These are phyloP conservation scores for Penicillium sp. DNA, from an alignment of 2,329 filamentous ascomycete genomes.

Conservation along the genomic window DNA sequence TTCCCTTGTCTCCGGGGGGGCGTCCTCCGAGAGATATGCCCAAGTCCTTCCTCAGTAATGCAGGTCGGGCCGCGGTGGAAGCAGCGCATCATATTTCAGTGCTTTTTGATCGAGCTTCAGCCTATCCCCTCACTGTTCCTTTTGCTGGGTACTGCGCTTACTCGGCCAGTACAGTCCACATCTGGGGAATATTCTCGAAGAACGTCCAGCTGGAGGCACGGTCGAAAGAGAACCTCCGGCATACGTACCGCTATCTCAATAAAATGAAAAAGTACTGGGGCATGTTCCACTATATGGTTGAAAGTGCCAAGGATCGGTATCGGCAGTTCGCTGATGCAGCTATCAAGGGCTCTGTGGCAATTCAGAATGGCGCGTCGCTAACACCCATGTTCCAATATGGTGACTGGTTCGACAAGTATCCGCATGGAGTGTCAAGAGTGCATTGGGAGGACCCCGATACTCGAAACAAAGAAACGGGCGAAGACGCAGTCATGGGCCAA, in stretches of 20 bases:
- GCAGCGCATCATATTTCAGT: slow-evolving; percentile 85
- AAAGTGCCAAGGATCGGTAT: slow-evolving; percentile 88
- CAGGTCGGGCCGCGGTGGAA: slow-evolving; percentile 72
- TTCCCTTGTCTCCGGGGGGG: slow-evolving; percentile 65
- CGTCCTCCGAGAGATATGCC: slow-evolving; percentile 69
- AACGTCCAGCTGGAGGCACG: slow-evolving; percentile 71
- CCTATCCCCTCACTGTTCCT: slow-evolving; percentile 79
- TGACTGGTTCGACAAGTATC: slow-evolving; percentile 96
- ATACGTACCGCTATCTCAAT: slow-evolving; percentile 84
- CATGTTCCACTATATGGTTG: slow-evolving; percentile 96
- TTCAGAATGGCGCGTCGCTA: slow-evolving; percentile 39
- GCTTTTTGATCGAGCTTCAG: slow-evolving; percentile 75
- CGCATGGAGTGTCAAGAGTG: slow-evolving; percentile 80
- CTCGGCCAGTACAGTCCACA: slow-evolving; percentile 88
- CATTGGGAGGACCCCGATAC: slow-evolving; percentile 77
- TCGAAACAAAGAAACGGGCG: slow-evolving; percentile 71
- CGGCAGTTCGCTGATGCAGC: slow-evolving; percentile 80
- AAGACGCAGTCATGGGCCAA: slow-evolving; percentile 86
- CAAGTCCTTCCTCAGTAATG: slow-evolving; percentile 72
- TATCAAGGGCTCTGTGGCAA: slow-evolving; percentile 58
- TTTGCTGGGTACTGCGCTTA: slow-evolving; percentile 96
- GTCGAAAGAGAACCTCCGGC: slow-evolving; percentile 80
- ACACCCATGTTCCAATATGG: slow-evolving; percentile 86
- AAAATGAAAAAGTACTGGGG: slow-evolving; percentile 99
- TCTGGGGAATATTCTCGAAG: slow-evolving; percentile 86